Evolutionary conservation across 2,329 filamentous ascomycete genomes (phyloP).

Genomic region (Arthroderma sp.): DNA sequence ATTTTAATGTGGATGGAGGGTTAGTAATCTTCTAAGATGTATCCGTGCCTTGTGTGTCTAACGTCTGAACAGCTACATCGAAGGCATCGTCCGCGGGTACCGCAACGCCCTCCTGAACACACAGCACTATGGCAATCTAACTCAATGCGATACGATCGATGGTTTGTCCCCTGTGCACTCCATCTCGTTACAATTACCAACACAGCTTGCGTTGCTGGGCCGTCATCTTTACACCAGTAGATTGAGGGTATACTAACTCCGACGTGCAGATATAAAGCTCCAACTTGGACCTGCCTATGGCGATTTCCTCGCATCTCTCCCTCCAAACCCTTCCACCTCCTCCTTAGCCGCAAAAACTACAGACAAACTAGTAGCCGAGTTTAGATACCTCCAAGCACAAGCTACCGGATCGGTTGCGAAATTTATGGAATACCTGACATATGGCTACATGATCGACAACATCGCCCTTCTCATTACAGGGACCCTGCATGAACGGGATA

Average conservation of each 20-base stretch:
- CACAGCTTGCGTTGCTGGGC: background rate
- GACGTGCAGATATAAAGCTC: conserved; percentile 72
- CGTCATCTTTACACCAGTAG: background rate
- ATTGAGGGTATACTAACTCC: conserved; percentile 2
- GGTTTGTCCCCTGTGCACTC: conserved; percentile 41
- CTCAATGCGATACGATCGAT: conserved; percentile 94
- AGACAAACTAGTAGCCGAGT: conserved; percentile 95
- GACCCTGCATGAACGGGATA: conserved; percentile 93
- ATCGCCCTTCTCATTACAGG: conserved; percentile 95
- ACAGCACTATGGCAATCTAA: conserved; percentile 88
- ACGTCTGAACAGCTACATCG: conserved; percentile 58
- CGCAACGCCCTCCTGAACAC: conserved; percentile 82
- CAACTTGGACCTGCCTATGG: conserved; percentile 94
- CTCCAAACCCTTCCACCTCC: conserved; percentile 93
- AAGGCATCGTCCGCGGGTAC: conserved; percentile 94
- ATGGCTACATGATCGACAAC: conserved; percentile 99
- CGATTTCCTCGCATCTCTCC: conserved; percentile 86
- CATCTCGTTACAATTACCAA: background rate
- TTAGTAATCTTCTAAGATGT: conserved; percentile 31
- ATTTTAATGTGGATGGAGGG: conserved; percentile 92
- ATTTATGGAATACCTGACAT: conserved; percentile 97
- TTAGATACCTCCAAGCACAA: conserved; percentile 90
- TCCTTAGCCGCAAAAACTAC: conserved; percentile 88
- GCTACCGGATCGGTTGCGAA: conserved; percentile 79
- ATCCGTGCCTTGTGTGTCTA: background rate